These are phyloP conservation scores for Chlorencoelia australis DNA, from an alignment of 2,329 filamentous ascomycete genomes.

Conservation along the genomic window DNA sequence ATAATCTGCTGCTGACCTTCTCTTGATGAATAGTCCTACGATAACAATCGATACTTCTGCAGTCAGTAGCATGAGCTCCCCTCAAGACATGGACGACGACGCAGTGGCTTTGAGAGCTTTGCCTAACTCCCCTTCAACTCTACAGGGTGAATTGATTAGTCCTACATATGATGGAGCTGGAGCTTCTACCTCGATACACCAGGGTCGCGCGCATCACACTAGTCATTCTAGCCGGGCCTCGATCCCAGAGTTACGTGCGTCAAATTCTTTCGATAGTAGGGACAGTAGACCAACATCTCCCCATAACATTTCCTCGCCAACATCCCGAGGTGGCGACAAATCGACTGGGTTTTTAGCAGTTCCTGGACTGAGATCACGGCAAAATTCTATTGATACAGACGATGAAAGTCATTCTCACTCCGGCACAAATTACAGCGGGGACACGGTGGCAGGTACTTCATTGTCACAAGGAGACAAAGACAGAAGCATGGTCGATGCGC, in stretches of 20 bases:
- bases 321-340: slow-evolving; percentile 38
- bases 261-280: slow-evolving; percentile 48
- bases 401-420: slow-evolving; percentile 40
- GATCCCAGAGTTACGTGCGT: slow-evolving; percentile 38
- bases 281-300: slow-evolving; percentile 55
- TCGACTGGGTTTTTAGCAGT: slow-evolving; percentile 49
- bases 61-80: slow-evolving; percentile 29
- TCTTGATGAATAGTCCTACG: slow-evolving; percentile 31
- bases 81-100: slow-evolving; percentile 26
- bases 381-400: slow-evolving; percentile 54
- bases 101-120: slow-evolving; percentile 27
- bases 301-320: slow-evolving; percentile 57
- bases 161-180: slow-evolving; percentile 25
- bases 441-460: slow-evolving; percentile 34
- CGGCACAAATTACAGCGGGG: slow-evolving; percentile 26
- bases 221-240: slow-evolving; percentile 23
- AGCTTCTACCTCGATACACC: slow-evolving; percentile 9
- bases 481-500: slow-evolving; percentile 30
- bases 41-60: slow-evolving; percentile 48
- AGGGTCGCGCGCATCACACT: slow-evolving; percentile 17
- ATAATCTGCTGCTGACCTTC: slow-evolving; percentile 7
- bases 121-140: slow-evolving; percentile 27
- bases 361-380: slow-evolving; percentile 50
- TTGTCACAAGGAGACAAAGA: slow-evolving; percentile 29
- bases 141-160: slow-evolving; percentile 27